These are phyloP conservation scores for Ascochyta koolunga DNA, from an alignment of 2,329 filamentous ascomycete species.

Conservation along the genomic window DNA sequence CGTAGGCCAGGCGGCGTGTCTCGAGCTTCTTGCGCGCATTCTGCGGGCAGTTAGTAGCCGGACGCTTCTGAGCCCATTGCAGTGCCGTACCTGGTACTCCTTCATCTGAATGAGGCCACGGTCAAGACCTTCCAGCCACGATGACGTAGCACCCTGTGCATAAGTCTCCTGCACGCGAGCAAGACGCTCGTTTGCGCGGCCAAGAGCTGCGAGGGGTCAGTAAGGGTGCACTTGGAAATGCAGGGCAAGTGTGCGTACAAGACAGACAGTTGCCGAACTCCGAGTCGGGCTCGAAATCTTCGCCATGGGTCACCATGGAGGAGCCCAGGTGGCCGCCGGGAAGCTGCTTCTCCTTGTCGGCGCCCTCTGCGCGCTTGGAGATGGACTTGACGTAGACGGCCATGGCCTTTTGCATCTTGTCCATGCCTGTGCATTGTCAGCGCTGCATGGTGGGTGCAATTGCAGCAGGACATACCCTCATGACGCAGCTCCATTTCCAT, in stretches of 20 bases:
- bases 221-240: neutral
- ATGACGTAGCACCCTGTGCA: conserved; percentile 75
- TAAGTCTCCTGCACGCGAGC: conserved; percentile 86
- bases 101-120: conserved; percentile 93
- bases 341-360: conserved; percentile 86
- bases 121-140: conserved; percentile 92
- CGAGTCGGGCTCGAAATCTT: conserved; percentile 89
- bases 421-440: conserved; percentile 69
- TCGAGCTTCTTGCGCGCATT: conserved; percentile 92
- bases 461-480: conserved; percentile 66
- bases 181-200: conserved; percentile 85
- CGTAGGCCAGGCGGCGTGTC: conserved; percentile 84
- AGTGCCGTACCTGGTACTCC: conserved; percentile 80
- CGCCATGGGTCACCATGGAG: conserved; percentile 85
- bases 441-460: neutral
- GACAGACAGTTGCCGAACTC: conserved; percentile 89
- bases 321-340: conserved; percentile 80
- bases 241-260: conserved; percentile 54
- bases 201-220: conserved; percentile 63
- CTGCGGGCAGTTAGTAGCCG: conserved; percentile 49
- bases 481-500: conserved; percentile 87
- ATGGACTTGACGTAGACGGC: conserved; percentile 86
- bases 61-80: neutral
- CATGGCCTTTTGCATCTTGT: conserved; percentile 86
- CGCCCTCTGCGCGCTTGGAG: conserved; percentile 80